Evolutionary conservation across 2,329 filamentous ascomycete genomes (phyloP).

Genomic region (Gnomoniopsis sp.): DNA sequence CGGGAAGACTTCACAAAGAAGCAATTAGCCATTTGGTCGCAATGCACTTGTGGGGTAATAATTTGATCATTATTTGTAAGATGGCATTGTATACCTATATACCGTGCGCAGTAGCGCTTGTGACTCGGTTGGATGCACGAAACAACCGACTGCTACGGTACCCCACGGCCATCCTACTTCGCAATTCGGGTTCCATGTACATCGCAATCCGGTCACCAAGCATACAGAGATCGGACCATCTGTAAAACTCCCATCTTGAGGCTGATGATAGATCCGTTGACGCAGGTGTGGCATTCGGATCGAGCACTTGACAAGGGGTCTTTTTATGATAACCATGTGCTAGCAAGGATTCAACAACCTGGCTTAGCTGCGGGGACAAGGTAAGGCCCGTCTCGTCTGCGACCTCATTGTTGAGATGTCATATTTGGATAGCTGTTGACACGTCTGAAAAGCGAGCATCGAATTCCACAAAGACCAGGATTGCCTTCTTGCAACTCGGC

Average conservation of each 20-base stretch:
- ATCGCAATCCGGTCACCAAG: background rate
- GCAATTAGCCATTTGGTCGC: background rate
- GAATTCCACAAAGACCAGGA: no score
- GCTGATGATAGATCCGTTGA: background rate
- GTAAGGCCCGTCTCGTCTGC: constrained; percentile 8
- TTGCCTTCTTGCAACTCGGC: no score
- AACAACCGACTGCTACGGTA: background rate
- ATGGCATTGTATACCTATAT: background rate
- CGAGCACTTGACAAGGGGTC: constrained; percentile 14
- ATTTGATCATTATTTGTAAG: background rate
- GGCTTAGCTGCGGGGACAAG: constrained; percentile 12
- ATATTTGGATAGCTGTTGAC: background rate
- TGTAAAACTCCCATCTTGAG: background rate
- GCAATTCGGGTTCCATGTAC: background rate
- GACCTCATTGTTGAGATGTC: constrained; percentile 1
- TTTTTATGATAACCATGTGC: constrained; percentile 9
- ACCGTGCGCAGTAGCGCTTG: background rate
- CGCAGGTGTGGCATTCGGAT: constrained; percentile 17
- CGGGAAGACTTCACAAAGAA: background rate
- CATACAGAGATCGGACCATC: background rate
- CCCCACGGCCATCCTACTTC: background rate
- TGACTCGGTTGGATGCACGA: background rate
- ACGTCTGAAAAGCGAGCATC: no score
- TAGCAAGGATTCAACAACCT: constrained; percentile 16
- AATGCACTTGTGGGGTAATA: background rate